Conservation (phyloP, 176 grass and related monocot species). For the Metroxylon sagu region DNA sequence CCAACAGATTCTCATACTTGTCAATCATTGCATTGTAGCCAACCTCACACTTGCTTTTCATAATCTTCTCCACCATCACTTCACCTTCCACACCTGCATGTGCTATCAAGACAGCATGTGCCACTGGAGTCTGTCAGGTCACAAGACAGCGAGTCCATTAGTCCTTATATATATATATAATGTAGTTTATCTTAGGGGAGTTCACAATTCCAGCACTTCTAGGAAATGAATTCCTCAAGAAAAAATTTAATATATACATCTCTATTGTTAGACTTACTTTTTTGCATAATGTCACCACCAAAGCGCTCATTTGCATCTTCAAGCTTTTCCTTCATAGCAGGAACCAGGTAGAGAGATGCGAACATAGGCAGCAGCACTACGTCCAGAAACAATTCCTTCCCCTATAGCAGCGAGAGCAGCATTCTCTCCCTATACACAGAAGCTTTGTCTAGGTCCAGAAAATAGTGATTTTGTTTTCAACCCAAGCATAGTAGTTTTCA, state of each 20-base stretch:
- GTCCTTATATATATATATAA: no score
- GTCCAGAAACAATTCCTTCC: constrained; percentile 1
- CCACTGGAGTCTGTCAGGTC: constrained; percentile 28
- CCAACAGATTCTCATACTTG: constrained; percentile 44
- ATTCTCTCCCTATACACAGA: neutral
- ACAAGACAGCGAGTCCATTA: no score
- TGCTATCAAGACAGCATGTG: constrained; percentile 37
- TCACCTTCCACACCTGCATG: constrained; percentile 54
- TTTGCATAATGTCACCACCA: neutral
- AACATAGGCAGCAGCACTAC: neutral
- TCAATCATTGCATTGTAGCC: constrained; percentile 49
- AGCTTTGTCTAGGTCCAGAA: no score
- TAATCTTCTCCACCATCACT: constrained; percentile 56
- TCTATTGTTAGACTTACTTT: neutral
- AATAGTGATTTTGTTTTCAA: no score
- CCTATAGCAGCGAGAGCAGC: neutral
- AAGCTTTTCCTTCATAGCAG: constrained; percentile 1
- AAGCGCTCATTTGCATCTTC: constrained; percentile 12
- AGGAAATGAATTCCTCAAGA: no score
- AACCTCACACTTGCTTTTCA: constrained; percentile 26
- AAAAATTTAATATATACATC: no score
- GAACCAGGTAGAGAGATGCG: neutral
- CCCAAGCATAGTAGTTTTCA: no score
- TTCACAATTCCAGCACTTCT: no score
- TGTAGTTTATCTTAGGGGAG: no score